Base-by-base conservation (phyloP, 805 yeast genomes). In the Ogataea siamensis region DNA sequence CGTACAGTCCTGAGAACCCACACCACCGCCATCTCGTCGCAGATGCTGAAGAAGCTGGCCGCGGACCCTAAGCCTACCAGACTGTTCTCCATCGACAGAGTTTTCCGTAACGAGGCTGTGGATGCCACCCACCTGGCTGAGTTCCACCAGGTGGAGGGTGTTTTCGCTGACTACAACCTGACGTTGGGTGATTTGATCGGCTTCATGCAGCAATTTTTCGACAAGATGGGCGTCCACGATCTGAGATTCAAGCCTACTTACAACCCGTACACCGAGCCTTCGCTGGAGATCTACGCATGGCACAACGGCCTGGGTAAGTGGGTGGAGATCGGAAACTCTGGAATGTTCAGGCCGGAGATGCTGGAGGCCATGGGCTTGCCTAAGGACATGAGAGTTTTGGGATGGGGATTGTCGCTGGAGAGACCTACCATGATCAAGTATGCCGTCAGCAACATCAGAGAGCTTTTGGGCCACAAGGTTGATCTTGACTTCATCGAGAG, bases 321-420 rank as follows among this genome's bases (percentile, higher is more conserved):
- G 99, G 99, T 93, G 47, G 99, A 93, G 73, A 91, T 93, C 57
- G 99, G 99, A 65, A 93, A 93, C 74, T 88, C 97, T 13, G 99
- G 99, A 64, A 84, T 93, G 96, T 93, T 93, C 76, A 82, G 99
- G 69, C 99, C 99, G 10, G 99, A 93, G 70, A 93, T 93, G 99
- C 74, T 94, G 62, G 96, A 88, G 69, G 71, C 96, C 30, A 91
- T 93, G 98, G 99, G 99, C 23, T 76, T 93, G 58, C 99, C 99
- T 43, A 82, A 82, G 70, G 84, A 87, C 61, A 66, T 94, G 70
- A 77, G 97, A 63, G 98, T 91, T 9, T 76, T 88, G 50, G 99
- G 99, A 46, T 93, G 95, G 88, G 99, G 99, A 58, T 73, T 93
- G 55, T 84, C 95, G 16, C 74, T 93, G 62, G 99, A 93, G 68